Conservation (phyloP, 768 basidiomycete species). For the Pleurotus cornucopiae region DNA sequence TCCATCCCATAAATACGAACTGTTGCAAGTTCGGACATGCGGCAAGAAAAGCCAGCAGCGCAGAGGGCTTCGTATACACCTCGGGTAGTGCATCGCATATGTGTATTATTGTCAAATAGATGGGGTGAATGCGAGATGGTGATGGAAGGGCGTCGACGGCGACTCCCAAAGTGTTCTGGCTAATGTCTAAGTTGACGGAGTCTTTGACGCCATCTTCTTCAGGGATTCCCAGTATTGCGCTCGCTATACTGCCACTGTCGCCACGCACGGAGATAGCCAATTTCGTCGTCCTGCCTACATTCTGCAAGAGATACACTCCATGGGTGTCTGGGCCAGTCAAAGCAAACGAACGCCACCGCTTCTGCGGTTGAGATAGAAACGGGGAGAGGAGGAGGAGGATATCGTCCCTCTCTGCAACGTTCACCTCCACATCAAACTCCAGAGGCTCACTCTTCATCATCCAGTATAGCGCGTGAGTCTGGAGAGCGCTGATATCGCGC, state of each 20-base stretch:
- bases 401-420: slow-evolving; percentile 40
- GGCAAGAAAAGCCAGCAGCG: slow-evolving; percentile 56
- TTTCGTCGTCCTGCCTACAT: not conserved
- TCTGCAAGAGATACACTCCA: slow-evolving; percentile 24
- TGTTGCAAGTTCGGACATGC: slow-evolving; percentile 59
- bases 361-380: slow-evolving; percentile 43
- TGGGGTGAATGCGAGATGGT: slow-evolving; percentile 34
- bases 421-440: slow-evolving; percentile 50
- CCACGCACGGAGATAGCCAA: not conserved
- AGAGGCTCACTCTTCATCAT: slow-evolving; percentile 48
- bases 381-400: slow-evolving; percentile 64
- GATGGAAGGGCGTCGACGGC: slow-evolving; percentile 47
- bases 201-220: slow-evolving; percentile 29
- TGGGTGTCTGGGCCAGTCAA: slow-evolving; percentile 36
- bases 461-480: slow-evolving; percentile 50
- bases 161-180: slow-evolving; percentile 33
- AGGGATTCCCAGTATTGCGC: slow-evolving; percentile 15
- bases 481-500: slow-evolving; percentile 32
- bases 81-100: slow-evolving; percentile 45
- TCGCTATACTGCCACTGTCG: too few relatives aligned
- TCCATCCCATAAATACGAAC: slow-evolving; percentile 53
- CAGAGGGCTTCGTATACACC: slow-evolving; percentile 38
- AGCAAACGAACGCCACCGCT: slow-evolving; percentile 54
- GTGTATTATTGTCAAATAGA: slow-evolving; percentile 53
- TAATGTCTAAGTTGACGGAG: slow-evolving; percentile 26